Percentiles rank a stretch among this genome's conserved stretches.
Evolutionary conservation across 345 rosid species (phyloP).

Genomic region (Populus alba): DNA sequence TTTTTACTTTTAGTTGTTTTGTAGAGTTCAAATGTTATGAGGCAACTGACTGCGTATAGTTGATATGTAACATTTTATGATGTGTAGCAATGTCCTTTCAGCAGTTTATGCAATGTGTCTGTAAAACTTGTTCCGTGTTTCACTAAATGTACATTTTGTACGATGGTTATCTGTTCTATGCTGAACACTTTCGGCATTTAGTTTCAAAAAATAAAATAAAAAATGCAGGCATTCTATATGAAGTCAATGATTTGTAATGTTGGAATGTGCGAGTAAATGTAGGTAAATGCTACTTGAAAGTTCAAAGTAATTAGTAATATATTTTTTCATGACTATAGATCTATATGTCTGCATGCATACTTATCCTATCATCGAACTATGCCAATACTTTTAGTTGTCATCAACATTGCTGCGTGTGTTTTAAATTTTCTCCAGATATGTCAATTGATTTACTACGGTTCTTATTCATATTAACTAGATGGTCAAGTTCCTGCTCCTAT

Average conservation of each 20-base stretch:
- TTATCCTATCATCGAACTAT: not conserved
- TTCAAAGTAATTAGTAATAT: not conserved
- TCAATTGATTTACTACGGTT: not conserved
- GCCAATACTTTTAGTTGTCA: not conserved
- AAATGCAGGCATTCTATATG: not conserved
- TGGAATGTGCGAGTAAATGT: not conserved
- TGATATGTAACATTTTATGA: conserved; percentile 5
- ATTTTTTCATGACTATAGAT: not conserved
- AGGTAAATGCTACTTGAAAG: not conserved
- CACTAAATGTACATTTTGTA: not conserved
- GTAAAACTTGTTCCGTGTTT: not conserved
- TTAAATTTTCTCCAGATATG: not conserved
- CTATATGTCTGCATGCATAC: not conserved
- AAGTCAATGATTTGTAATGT: not conserved
- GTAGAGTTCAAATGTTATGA: not conserved
- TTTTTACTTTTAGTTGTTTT: not conserved
- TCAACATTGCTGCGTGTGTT: not conserved
- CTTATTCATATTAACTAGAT: not conserved
- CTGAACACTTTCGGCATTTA: not conserved
- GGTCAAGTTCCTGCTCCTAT: not conserved
- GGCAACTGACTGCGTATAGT: not conserved
- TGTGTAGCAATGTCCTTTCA: conserved; percentile 11
- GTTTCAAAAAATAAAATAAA: not conserved
- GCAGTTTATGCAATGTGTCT: conserved; percentile 9
- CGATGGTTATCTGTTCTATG: not conserved